Percentiles rank a stretch among this genome's conserved stretches.
Conservation (phyloP, 495 filamentous ascomycete species). For the Penicillium tannophilum region DNA sequence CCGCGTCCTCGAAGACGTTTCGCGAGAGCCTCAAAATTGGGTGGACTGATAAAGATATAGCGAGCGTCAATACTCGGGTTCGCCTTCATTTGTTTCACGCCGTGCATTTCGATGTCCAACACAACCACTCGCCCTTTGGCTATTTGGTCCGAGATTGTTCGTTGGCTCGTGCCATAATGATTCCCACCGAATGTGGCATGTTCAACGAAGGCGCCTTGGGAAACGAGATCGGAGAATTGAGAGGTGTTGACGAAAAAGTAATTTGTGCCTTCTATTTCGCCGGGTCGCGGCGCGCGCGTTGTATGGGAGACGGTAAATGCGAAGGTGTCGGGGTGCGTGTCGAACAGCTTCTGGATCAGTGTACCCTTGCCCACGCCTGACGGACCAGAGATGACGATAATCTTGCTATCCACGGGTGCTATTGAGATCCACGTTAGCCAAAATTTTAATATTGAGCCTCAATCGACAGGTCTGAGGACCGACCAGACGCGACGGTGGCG, state of each 20-base stretch:
- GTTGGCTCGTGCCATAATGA: slow-evolving; percentile 76
- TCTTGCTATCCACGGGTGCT: background rate
- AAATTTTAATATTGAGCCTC: background rate
- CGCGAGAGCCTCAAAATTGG: slow-evolving; percentile 68
- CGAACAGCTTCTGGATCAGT: slow-evolving; percentile 67
- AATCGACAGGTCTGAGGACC: background rate
- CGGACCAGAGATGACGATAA: slow-evolving; percentile 76
- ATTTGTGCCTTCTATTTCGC: slow-evolving; percentile 68
- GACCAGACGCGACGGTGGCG: background rate
- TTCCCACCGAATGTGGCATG: slow-evolving; percentile 77
- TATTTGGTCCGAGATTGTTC: slow-evolving; percentile 69
- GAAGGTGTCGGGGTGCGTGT: slow-evolving; percentile 67
- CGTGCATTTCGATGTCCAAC: slow-evolving; percentile 70
- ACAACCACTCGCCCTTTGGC: slow-evolving; percentile 52
- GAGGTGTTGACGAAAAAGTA: slow-evolving; percentile 74
- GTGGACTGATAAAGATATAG: slow-evolving; percentile 79
- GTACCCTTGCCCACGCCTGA: slow-evolving; percentile 86
- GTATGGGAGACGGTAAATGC: slow-evolving; percentile 70
- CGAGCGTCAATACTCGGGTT: slow-evolving; percentile 61
- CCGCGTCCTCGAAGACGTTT: slow-evolving; percentile 68
- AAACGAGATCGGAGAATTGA: slow-evolving; percentile 63
- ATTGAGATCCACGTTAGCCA: background rate
- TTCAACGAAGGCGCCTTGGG: slow-evolving; percentile 73
- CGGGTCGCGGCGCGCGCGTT: slow-evolving; percentile 70
- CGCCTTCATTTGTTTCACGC: slow-evolving; percentile 83